These are phyloP conservation scores for Spergularia marina DNA, from an alignment of 148 eudicot genomes.

Conservation along the genomic window DNA sequence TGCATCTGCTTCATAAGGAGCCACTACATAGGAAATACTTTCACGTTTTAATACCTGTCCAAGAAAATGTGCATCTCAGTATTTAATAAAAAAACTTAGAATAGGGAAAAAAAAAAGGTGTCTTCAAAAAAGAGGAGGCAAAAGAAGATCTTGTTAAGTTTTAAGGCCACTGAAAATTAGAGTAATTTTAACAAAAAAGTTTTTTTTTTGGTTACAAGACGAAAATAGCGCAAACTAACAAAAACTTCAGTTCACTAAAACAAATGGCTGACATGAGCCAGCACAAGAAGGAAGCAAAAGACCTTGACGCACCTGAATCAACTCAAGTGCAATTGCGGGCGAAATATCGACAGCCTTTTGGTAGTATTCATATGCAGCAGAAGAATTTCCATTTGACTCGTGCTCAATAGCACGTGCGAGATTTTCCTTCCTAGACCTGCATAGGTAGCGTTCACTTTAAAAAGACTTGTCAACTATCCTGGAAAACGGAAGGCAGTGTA, in stretches of 20 bases:
- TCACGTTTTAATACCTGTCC: constrained; percentile 76
- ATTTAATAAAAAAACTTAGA: too few relatives aligned
- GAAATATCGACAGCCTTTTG: constrained; percentile 96
- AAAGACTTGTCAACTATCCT: neutral
- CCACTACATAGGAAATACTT: constrained; percentile 68
- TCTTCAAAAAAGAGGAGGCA: neutral
- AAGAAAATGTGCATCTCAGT: constrained; percentile 12
- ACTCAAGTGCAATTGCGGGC: constrained; percentile 76
- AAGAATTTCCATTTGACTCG: constrained; percentile 76
- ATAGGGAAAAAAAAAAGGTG: neutral
- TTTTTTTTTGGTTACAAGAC: too few relatives aligned
- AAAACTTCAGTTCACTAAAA: neutral
- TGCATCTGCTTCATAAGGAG: constrained; percentile 99
- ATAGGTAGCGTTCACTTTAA: neutral
- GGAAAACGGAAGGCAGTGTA: neutral
- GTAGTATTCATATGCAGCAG: constrained; percentile 88
- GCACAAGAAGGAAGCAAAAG: neutral
- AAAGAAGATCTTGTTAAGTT: neutral
- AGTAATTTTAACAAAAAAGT: too few relatives aligned
- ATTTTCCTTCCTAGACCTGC: constrained; percentile 91
- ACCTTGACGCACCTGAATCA: constrained; percentile 64
- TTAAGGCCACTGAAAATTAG: neutral
- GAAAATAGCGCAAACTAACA: too few relatives aligned
- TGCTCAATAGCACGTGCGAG: constrained; percentile 88
- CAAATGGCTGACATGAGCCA: neutral